Evolutionary conservation across 176 grass and related monocot genomes (phyloP).

Genomic region (Elaeis guineensis): DNA sequence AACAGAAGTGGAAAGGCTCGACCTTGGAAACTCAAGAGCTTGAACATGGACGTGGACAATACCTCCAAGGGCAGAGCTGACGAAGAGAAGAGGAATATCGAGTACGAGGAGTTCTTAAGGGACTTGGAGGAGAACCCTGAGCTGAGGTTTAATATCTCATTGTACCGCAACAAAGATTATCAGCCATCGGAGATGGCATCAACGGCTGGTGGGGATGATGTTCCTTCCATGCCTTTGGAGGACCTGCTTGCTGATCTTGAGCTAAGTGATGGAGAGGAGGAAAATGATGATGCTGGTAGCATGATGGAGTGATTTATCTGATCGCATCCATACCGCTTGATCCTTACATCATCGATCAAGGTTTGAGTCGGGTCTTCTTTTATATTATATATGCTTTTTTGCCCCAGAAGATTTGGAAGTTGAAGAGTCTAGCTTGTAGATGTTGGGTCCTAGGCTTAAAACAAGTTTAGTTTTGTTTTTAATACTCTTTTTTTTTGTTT

Average conservation of each 20-base stretch:
- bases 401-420: too few species aligned
- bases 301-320: conserved; percentile 35
- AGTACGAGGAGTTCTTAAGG: conserved; percentile 49
- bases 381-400: too few species aligned
- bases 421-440: too few species aligned
- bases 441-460: too few species aligned
- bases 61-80: conserved; percentile 42
- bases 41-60: conserved; percentile 49
- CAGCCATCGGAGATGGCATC: conserved; percentile 70
- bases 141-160: conserved; percentile 34
- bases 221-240: conserved; percentile 51
- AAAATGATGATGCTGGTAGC: conserved; percentile 10
- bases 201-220: conserved; percentile 51
- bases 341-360: too few species aligned
- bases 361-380: too few species aligned
- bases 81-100: conserved; percentile 56
- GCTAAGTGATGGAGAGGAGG: conserved; percentile 35
- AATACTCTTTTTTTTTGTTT: too few species aligned
- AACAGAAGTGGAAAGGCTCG: conserved; percentile 33
- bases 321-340: background rate
- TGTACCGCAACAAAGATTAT: conserved; percentile 74
- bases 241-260: conserved; percentile 69
- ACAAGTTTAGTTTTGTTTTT: too few species aligned
- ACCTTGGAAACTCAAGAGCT: conserved; percentile 52
- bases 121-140: conserved; percentile 53